A percentile compares a stretch with the other conserved stretches of the same genome.
phyloP scores from a whole-genome alignment of 441 rosid species.

The Adansonia grandidieri region DNA sequence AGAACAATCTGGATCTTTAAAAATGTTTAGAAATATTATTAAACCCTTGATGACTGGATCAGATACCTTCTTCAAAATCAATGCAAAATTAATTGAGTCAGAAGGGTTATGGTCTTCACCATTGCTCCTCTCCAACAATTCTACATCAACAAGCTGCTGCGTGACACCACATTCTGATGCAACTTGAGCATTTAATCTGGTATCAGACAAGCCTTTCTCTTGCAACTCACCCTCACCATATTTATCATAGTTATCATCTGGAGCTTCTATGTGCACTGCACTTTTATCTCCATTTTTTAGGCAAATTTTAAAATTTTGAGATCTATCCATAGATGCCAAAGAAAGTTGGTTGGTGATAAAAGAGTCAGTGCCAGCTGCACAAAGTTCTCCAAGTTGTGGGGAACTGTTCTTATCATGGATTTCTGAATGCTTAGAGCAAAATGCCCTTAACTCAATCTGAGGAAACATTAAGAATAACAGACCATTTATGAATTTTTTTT shows the following conservation, averaged over 20 bases:
- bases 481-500: slow-evolving; percentile 19
- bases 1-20: slow-evolving; percentile 26
- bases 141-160: slow-evolving; percentile 36
- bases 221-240: slow-evolving; percentile 56
- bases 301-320: slow-evolving; percentile 46
- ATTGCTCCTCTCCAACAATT: slow-evolving; percentile 42
- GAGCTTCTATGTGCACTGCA: slow-evolving; percentile 43
- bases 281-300: slow-evolving; percentile 51
- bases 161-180: slow-evolving; percentile 53
- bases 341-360: slow-evolving; percentile 39
- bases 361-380: slow-evolving; percentile 34
- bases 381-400: slow-evolving; percentile 38
- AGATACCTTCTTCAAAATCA: slow-evolving; percentile 80
- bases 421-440: slow-evolving; percentile 93
- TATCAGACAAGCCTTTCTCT: slow-evolving; percentile 51
- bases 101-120: slow-evolving; percentile 45
- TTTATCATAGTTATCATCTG: slow-evolving; percentile 56
- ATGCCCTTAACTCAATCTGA: slow-evolving; percentile 93
- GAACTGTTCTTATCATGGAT: slow-evolving; percentile 38
- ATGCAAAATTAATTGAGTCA: slow-evolving; percentile 53
- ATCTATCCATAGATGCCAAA: slow-evolving; percentile 30
- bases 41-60: background rate
- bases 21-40: slow-evolving; percentile 15
- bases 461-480: slow-evolving; percentile 30
- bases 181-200: slow-evolving; percentile 40